phyloP scores from a whole-genome alignment of 2,329 filamentous ascomycete species.

The Cladosporium oxysporum region DNA sequence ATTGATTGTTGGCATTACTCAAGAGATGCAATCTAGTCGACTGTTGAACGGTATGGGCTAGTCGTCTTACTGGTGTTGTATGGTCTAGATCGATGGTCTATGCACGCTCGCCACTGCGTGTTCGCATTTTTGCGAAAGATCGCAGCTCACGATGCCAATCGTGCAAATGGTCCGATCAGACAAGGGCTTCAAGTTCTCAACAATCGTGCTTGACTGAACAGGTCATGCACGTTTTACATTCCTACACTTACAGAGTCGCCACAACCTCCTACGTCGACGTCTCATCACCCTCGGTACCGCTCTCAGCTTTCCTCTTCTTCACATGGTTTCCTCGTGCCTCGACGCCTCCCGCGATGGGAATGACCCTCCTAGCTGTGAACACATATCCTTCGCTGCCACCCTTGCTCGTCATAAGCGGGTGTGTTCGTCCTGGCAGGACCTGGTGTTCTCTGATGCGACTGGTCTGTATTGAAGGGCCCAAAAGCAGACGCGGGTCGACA shows the following conservation, averaged over 20 bases:
- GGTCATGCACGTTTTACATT: not conserved
- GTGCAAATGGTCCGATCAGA: not conserved
- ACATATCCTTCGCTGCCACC: constrained; percentile 90
- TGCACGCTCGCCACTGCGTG: not conserved
- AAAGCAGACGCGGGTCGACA: constrained; percentile 79
- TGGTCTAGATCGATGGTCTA: not conserved
- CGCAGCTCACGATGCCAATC: not conserved
- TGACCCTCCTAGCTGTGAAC: constrained; percentile 78
- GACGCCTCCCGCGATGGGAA: constrained; percentile 77
- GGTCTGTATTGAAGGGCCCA: constrained; percentile 79
- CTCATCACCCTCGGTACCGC: not conserved
- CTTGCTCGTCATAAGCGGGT: constrained; percentile 86
- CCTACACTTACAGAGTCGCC: not conserved
- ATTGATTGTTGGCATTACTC: not conserved
- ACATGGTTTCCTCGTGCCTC: constrained; percentile 75
- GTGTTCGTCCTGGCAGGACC: constrained; percentile 85
- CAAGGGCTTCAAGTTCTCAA: not conserved
- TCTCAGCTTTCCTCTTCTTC: constrained; percentile 63
- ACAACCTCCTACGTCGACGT: not conserved
- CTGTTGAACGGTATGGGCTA: not conserved
- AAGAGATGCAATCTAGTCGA: not conserved
- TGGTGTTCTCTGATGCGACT: constrained; percentile 81
- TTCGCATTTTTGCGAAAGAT: not conserved
- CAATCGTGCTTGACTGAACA: not conserved
- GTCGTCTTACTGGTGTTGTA: not conserved